Conservation (phyloP, 805 yeast genomes). For the Candida peoriensis region DNA sequence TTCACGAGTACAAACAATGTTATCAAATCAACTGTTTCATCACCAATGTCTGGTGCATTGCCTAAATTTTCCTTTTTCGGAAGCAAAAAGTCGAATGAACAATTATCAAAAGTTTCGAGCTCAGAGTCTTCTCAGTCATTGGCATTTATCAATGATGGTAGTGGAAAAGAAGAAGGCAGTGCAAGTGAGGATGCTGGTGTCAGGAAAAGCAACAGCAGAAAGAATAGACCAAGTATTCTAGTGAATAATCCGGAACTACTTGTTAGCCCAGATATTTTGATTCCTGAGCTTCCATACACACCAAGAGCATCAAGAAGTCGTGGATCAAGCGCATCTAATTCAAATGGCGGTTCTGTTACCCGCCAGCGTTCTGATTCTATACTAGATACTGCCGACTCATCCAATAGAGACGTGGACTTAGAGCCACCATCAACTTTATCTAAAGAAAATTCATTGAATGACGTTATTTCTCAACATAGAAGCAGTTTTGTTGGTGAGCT, state of each 20-base stretch:
- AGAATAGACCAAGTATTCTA: not conserved
- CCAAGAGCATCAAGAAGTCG: constrained; percentile 15
- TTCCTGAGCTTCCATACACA: constrained; percentile 21
- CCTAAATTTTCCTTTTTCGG: constrained; percentile 18
- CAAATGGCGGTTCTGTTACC: constrained; percentile 5
- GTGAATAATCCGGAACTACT: constrained; percentile 11
- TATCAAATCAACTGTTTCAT: constrained; percentile 15
- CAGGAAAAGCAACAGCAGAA: too few species aligned
- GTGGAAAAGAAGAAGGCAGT: constrained; percentile 3
- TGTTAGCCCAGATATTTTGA: constrained; percentile 5
- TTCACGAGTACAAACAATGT: constrained; percentile 2
- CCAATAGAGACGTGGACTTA: not conserved
- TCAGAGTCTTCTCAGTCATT: constrained; percentile 21
- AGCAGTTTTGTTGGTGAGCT: constrained; percentile 15
- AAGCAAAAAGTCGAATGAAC: constrained; percentile 10
- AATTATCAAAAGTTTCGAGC: constrained; percentile 9
- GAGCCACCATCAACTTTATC: not conserved
- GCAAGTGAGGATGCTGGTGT: too few species aligned
- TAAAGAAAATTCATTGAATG: constrained; percentile 6
- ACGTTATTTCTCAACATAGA: constrained; percentile 10
- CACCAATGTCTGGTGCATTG: constrained; percentile 20
- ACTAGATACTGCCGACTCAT: not conserved
- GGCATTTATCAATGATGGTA: constrained; percentile 22
- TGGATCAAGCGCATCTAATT: constrained; percentile 4
- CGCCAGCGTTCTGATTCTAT: not conserved